Conservation (phyloP, 2,329 filamentous ascomycete genomes). For the Elsinoe arachidis region DNA sequence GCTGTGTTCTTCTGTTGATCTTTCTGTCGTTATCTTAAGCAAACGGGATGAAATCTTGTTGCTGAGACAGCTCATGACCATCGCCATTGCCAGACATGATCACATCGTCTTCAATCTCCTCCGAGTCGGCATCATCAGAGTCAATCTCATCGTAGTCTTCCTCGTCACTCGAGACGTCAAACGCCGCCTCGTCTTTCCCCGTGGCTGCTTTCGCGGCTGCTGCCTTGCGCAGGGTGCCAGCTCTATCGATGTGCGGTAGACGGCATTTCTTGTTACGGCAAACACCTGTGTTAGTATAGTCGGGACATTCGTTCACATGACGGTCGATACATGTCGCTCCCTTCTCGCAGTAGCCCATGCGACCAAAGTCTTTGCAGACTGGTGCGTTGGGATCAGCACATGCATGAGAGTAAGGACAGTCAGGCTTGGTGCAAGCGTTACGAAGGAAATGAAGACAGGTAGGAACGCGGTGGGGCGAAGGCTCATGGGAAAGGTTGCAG, state of each 20-base stretch:
- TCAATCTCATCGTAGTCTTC: conserved; percentile 55
- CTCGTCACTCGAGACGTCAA: conserved; percentile 69
- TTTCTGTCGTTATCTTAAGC: conserved; percentile 17
- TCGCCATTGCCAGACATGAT: conserved; percentile 28
- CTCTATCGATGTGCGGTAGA: conserved; percentile 78
- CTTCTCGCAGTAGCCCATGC: conserved; percentile 79
- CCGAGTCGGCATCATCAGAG: conserved; percentile 73
- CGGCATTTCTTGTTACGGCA: conserved; percentile 72
- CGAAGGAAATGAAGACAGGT: conserved; percentile 84
- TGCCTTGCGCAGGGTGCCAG: conserved; percentile 63
- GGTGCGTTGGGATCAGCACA: conserved; percentile 65
- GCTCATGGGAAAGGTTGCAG: conserved; percentile 87
- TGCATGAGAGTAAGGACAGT: conserved; percentile 82
- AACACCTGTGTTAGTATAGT: conserved; percentile 82
- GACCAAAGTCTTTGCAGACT: conserved; percentile 77
- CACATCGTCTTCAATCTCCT: conserved; percentile 40
- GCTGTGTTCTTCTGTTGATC: not conserved
- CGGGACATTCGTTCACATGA: conserved; percentile 88
- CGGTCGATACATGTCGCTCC: conserved; percentile 69
- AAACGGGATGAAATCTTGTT: conserved; percentile 47
- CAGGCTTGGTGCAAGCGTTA: conserved; percentile 77
- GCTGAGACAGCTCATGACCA: conserved; percentile 41
- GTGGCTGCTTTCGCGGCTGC: conserved; percentile 36
- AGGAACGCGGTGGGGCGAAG: conserved; percentile 73
- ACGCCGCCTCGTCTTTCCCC: conserved; percentile 24